Evolutionary conservation across 345 rosid genomes (phyloP).

Genomic region (Rhizophora apiculata): DNA sequence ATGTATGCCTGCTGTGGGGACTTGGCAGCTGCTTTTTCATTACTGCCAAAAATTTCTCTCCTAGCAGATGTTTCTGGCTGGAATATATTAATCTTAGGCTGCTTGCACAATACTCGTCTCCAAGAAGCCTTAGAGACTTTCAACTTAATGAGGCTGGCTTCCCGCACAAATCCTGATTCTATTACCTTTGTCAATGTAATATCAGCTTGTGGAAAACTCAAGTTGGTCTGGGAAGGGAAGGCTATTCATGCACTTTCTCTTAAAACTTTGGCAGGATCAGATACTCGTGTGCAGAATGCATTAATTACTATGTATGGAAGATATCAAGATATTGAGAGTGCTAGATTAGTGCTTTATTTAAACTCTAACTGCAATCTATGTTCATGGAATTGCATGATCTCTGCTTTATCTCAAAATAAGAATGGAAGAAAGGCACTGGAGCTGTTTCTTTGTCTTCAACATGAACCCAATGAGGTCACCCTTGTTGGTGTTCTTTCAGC

Average conservation of each 20-base stretch:
- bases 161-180: conserved; percentile 31
- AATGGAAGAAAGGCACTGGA: conserved; percentile 46
- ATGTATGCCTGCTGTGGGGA: conserved; percentile 42
- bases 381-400: conserved; percentile 69
- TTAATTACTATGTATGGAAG: conserved; percentile 64
- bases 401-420: conserved; percentile 58
- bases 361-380: conserved; percentile 47
- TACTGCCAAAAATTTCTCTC: conserved; percentile 22
- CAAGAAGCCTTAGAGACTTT: conserved; percentile 43
- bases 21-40: conserved; percentile 30
- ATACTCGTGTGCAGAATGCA: conserved; percentile 51
- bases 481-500: conserved; percentile 53
- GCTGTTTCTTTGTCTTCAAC: conserved; percentile 36
- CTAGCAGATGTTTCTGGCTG: conserved; percentile 40
- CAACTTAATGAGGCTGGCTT: conserved; percentile 37
- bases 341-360: conserved; percentile 38
- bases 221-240: conserved; percentile 37
- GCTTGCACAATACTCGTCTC: conserved; percentile 28
- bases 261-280: conserved; percentile 35
- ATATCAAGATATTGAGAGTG: conserved; percentile 44
- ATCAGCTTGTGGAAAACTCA: conserved; percentile 50
- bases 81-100: conserved; percentile 50
- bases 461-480: conserved; percentile 59
- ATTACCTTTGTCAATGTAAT: conserved; percentile 43
- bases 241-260: conserved; percentile 48